Evolutionary conservation across 495 filamentous ascomycete species (phyloP).

Genomic region (Aspergillus incahuasiensis): DNA sequence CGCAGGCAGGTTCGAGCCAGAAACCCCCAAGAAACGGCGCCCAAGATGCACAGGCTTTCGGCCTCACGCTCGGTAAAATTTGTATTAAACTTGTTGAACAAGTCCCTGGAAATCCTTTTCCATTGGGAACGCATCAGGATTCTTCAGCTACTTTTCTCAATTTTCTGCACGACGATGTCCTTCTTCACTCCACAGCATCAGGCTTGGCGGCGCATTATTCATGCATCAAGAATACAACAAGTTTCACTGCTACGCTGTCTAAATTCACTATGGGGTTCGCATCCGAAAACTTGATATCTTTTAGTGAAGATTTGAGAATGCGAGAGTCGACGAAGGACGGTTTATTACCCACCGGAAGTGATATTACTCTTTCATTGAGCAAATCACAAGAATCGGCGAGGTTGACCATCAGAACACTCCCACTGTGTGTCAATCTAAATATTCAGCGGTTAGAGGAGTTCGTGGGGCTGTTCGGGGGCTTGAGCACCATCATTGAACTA

Average conservation of each 20-base stretch:
- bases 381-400: constrained; percentile 49
- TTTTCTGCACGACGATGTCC: constrained; percentile 30
- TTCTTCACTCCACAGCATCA: constrained; percentile 29
- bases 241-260: constrained; percentile 41
- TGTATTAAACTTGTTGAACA: constrained; percentile 63
- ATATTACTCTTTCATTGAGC: constrained; percentile 58
- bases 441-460: constrained; percentile 80
- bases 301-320: constrained; percentile 61
- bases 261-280: constrained; percentile 72
- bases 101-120: constrained; percentile 42
- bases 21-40: constrained; percentile 14
- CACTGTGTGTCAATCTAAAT: constrained; percentile 72
- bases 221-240: constrained; percentile 17
- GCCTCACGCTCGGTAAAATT: constrained; percentile 49
- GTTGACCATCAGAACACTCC: constrained; percentile 74
- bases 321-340: constrained; percentile 65
- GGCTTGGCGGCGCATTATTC: constrained; percentile 27
- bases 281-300: constrained; percentile 70
- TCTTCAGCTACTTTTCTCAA: constrained; percentile 20
- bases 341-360: constrained; percentile 52
- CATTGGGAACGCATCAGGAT: constrained; percentile 9
- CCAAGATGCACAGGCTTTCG: constrained; percentile 35
- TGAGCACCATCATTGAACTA: constrained; percentile 87
- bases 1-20: constrained; percentile 12
- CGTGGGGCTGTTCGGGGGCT: constrained; percentile 81